Evolutionary conservation across 352 stramenopile genomes (phyloP), one percentile per base, ranked within the genome.

Genomic region (Nothophytophthora sp.): DNA sequence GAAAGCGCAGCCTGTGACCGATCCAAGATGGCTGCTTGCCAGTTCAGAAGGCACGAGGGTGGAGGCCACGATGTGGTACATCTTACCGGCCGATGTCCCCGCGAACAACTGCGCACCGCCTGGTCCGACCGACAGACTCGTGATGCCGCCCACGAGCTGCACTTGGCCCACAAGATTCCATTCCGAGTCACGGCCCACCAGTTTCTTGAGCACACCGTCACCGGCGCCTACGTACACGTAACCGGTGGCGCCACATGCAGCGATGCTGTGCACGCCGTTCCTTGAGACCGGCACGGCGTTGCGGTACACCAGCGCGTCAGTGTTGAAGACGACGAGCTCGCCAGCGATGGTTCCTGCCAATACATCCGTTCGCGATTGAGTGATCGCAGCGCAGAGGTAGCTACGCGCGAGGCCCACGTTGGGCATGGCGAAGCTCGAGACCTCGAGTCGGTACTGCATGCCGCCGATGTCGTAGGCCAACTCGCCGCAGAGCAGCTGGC

Each of bases 311-410:
- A 82, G 56, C 1, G 70, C 61, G 10, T 86, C 82, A 5, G 79
- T 70, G 44, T 85, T 90, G 52, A 96, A 96, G 6, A 97, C 82
- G 0, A 96, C 81, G 25, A 97, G 67, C 48, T 97, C 87, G 20
- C 89, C 77, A 1, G 80, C 80, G 24, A 74, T 69, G 5, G 82
- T 90, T 5, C 77, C 82, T 3, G 76, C 76, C 2, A 92, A 63
- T 11, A 92, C 37, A 33, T 87, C 77, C 2, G 53, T 77, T 1
- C 76, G 85, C 4, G 70, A 57, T 15, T 62, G 57, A 3, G 71
- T 86, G 50, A 90, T 80, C n/a, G 65, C 45, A 8, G 77, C 73
- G 16, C 77, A 90, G 33, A 91, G 49, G 51, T 90, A 92, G 15
- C 60, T 87, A 3, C 82, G 70, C n/a, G 78, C 53, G 27, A 90